Evolutionary conservation across 2,329 filamentous ascomycete genomes (phyloP).

Genomic region (Aureobasidium subglaciale): DNA sequence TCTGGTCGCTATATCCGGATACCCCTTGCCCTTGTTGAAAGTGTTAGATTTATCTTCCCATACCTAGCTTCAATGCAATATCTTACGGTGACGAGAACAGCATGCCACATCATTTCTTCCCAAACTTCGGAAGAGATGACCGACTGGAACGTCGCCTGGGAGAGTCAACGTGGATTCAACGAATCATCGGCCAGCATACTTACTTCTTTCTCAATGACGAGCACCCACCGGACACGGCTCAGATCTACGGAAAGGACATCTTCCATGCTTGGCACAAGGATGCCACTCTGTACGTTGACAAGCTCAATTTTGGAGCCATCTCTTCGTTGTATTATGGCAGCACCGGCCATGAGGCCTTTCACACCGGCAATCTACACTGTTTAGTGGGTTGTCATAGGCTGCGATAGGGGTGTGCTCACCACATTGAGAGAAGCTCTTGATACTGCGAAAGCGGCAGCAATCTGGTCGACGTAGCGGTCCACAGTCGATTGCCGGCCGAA

Average conservation of each 20-base stretch:
- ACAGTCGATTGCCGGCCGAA: slow-evolving; percentile 64
- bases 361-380: slow-evolving; percentile 55
- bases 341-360: slow-evolving; percentile 64
- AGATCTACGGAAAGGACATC: slow-evolving; percentile 47
- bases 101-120: slow-evolving; percentile 43
- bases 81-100: slow-evolving; percentile 60
- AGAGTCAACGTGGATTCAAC: slow-evolving; percentile 21
- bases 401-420: slow-evolving; percentile 39
- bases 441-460: slow-evolving; percentile 62
- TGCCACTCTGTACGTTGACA: slow-evolving; percentile 44
- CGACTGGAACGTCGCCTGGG: slow-evolving; percentile 66
- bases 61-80: neutral
- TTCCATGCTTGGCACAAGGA: slow-evolving; percentile 51
- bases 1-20: slow-evolving; percentile 66
- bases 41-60: neutral
- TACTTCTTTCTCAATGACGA: slow-evolving; percentile 76
- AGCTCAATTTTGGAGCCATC: slow-evolving; percentile 40
- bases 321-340: slow-evolving; percentile 41
- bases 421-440: slow-evolving; percentile 62
- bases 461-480: slow-evolving; percentile 64
- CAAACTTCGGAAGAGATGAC: slow-evolving; percentile 54
- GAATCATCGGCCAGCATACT: slow-evolving; percentile 11
- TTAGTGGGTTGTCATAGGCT: neutral
- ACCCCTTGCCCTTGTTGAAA: slow-evolving; percentile 63
- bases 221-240: slow-evolving; percentile 51